A percentile compares a stretch with the other conserved stretches of the same genome.
Evolutionary conservation across 306 rosid species (phyloP).

Genomic region (Trifolium repens): DNA sequence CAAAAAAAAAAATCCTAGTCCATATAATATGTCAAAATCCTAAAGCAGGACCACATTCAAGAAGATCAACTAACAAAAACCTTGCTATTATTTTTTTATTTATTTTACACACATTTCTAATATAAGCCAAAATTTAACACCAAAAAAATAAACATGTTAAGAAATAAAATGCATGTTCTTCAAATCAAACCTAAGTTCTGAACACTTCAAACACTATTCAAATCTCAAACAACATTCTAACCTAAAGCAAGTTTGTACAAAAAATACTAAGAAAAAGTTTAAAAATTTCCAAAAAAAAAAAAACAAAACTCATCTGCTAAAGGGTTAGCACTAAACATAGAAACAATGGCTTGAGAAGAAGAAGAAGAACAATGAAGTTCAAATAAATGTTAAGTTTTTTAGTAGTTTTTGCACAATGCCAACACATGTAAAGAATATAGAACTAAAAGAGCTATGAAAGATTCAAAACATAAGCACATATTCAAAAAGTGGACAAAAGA

Average conservation of each 20-base stretch:
- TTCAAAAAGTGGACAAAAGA: constrained; percentile 21
- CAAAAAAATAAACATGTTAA: not conserved
- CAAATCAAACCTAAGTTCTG: not conserved
- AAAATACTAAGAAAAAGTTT: not conserved
- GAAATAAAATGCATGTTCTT: constrained; percentile 14
- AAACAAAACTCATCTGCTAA: not conserved
- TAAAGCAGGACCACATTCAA: constrained; percentile 34
- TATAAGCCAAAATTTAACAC: constrained; percentile 6
- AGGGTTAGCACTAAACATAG: not conserved
- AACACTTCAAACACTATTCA: constrained; percentile 22
- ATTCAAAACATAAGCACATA: constrained; percentile 38
- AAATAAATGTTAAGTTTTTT: not conserved
- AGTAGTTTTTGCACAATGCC: constrained; percentile 18
- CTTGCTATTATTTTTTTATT: not conserved
- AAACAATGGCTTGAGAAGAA: not conserved
- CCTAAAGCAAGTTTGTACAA: constrained; percentile 1
- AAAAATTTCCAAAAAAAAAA: constrained; percentile 6
- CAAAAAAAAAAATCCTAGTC: not conserved
- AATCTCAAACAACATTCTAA: constrained; percentile 31
- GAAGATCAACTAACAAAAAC: constrained; percentile 26
- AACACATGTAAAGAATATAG: constrained; percentile 1
- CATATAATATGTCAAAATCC: constrained; percentile 29
- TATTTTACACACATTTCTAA: not conserved
- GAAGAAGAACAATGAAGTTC: constrained; percentile 28
- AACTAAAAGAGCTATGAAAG: constrained; percentile 31